Conservation (phyloP, 1,284 basidiomycete species). For the Tilletia setariae region DNA sequence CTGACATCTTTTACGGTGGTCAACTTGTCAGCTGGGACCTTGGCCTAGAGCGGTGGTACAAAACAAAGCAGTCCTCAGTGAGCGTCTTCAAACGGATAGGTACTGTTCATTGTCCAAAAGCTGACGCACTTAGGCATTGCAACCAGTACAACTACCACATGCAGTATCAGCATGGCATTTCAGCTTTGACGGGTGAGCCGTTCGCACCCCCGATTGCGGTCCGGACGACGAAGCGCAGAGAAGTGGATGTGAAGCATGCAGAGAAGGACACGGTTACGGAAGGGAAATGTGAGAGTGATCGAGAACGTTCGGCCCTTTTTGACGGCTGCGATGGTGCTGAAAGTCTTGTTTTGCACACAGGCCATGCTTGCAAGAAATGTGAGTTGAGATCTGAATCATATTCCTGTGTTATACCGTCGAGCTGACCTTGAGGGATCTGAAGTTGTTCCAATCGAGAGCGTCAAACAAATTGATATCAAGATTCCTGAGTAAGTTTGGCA, state of each 20-base stretch:
- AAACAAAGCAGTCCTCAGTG: conserved; percentile 1
- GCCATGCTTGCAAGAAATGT: conserved; percentile 12
- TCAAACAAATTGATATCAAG: background rate
- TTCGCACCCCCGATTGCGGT: background rate
- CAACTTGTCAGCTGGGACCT: background rate
- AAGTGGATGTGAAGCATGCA: background rate
- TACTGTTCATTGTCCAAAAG: background rate
- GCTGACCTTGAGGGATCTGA: background rate
- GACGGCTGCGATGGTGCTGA: too few species aligned
- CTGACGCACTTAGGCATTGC: background rate
- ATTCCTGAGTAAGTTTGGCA: background rate
- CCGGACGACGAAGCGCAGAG: background rate
- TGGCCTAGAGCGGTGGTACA: background rate
- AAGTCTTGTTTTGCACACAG: background rate
- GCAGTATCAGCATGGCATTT: conserved; percentile 6
- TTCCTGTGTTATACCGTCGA: background rate
- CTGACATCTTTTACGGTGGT: background rate
- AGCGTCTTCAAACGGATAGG: background rate
- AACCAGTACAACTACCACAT: conserved; percentile 14
- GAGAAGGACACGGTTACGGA: background rate
- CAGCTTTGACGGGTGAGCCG: background rate
- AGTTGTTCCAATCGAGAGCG: conserved; percentile 1
- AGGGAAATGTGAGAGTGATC: background rate
- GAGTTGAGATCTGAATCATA: background rate
- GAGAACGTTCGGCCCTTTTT: background rate